phyloP scores from a whole-genome alignment of 2,329 filamentous ascomycete species.

The Alternaria solani region DNA sequence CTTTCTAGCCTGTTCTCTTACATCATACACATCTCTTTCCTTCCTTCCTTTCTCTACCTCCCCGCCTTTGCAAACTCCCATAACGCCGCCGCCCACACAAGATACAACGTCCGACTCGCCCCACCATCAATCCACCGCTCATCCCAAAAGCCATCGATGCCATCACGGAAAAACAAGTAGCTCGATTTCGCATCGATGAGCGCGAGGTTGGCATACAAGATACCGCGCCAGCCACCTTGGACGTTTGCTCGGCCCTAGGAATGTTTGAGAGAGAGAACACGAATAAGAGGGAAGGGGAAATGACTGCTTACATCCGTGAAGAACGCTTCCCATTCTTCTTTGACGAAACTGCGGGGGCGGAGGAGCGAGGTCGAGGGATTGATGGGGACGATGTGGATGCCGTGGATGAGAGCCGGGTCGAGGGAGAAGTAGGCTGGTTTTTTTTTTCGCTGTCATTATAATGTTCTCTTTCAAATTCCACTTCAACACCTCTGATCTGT shows the following conservation, averaged over 20 bases:
- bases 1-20: no score
- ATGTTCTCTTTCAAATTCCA: neutral
- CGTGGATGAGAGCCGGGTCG: conserved; percentile 70
- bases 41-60: neutral
- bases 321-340: conserved; percentile 71
- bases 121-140: conserved; percentile 79
- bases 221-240: conserved; percentile 76
- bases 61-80: conserved; percentile 23
- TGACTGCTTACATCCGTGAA: conserved; percentile 63
- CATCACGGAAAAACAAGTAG: conserved; percentile 76
- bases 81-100: conserved; percentile 43
- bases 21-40: neutral
- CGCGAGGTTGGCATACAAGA: conserved; percentile 83
- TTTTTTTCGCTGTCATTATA: neutral
- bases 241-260: conserved; percentile 54
- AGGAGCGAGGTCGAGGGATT: conserved; percentile 73
- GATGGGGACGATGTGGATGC: conserved; percentile 85
- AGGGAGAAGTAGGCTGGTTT: conserved; percentile 74
- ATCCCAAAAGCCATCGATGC: conserved; percentile 65
- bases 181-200: conserved; percentile 74
- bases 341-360: conserved; percentile 73
- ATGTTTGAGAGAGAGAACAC: no score
- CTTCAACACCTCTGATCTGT: conserved; percentile 46
- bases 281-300: no score
- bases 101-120: conserved; percentile 57